Evolutionary conservation across 2,329 filamentous ascomycete genomes (phyloP).

Genomic region (Sordariomycetes sp.): DNA sequence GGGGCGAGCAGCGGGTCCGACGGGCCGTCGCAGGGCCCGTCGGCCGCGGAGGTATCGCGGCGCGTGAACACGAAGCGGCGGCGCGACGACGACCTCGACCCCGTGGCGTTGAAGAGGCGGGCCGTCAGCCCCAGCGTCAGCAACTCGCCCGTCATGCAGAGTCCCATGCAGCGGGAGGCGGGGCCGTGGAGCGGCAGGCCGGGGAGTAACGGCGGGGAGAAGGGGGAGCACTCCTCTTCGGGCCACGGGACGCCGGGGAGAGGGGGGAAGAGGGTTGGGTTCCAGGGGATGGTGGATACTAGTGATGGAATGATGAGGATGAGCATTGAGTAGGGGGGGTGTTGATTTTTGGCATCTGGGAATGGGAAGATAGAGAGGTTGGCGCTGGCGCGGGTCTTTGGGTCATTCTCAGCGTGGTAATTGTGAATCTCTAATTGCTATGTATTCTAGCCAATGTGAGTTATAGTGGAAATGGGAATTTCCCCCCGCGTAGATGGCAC

Average conservation of each 20-base stretch:
- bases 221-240: constrained; percentile 29
- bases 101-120: constrained; percentile 74
- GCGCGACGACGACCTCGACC: constrained; percentile 83
- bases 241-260: constrained; percentile 24
- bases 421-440: background rate
- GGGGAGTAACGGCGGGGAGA: constrained; percentile 43
- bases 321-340: constrained; percentile 65
- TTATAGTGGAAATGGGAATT: too few relatives aligned
- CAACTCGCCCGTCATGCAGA: constrained; percentile 80
- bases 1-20: constrained; percentile 8
- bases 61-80: constrained; percentile 74
- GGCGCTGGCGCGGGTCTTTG: background rate
- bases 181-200: constrained; percentile 61
- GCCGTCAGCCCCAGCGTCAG: constrained; percentile 89
- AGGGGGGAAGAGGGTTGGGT: constrained; percentile 51
- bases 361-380: background rate
- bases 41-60: constrained; percentile 60
- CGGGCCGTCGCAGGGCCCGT: constrained; percentile 32
- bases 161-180: constrained; percentile 60
- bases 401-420: background rate
- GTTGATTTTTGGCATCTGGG: background rate
- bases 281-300: constrained; percentile 93
- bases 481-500: too few relatives aligned
- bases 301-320: constrained; percentile 92
- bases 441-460: too few relatives aligned